Percentiles rank a stretch among this genome's conserved stretches.
Conservation (phyloP, 208 protist genomes). For the Angomonas ambiguus region DNA sequence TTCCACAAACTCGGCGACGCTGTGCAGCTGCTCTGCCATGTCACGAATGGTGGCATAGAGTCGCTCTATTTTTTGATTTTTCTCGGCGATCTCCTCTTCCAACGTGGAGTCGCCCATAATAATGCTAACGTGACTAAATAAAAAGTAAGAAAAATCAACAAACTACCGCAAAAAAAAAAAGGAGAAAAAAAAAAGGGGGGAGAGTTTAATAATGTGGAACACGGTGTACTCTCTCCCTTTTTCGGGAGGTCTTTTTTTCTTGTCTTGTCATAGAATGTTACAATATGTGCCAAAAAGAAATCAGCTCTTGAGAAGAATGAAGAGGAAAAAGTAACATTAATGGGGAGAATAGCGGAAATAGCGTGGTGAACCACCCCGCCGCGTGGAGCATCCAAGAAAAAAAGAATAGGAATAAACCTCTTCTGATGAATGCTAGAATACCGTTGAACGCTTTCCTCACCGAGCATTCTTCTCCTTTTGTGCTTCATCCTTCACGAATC, state of each 20-base stretch:
- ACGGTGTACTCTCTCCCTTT: too few species aligned
- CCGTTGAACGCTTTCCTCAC: not conserved
- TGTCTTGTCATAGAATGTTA: not conserved
- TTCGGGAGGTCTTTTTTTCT: not conserved
- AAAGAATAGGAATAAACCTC: not conserved
- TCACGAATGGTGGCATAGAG: constrained; percentile 49
- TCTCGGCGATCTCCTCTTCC: not conserved
- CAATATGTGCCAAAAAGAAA: too few species aligned
- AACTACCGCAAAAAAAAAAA: not conserved
- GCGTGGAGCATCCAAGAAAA: too few species aligned
- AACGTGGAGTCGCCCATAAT: not conserved
- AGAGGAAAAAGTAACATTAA: not conserved
- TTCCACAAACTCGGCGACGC: constrained; percentile 47
- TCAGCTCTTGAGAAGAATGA: too few species aligned
- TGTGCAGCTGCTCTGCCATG: constrained; percentile 49
- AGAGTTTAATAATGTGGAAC: too few species aligned
- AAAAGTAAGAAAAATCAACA: not conserved
- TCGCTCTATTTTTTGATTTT: constrained; percentile 18
- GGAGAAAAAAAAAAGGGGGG: not conserved
- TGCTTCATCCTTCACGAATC: constrained; percentile 79
- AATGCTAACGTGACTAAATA: not conserved
- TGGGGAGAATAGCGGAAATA: constrained; percentile 2
- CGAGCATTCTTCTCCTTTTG: constrained; percentile 21
- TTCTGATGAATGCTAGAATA: not conserved
- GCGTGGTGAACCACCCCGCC: too few species aligned